These are phyloP conservation scores for Heteromeles arbutifolia DNA, from an alignment of 306 rosid genomes.

Conservation along the genomic window DNA sequence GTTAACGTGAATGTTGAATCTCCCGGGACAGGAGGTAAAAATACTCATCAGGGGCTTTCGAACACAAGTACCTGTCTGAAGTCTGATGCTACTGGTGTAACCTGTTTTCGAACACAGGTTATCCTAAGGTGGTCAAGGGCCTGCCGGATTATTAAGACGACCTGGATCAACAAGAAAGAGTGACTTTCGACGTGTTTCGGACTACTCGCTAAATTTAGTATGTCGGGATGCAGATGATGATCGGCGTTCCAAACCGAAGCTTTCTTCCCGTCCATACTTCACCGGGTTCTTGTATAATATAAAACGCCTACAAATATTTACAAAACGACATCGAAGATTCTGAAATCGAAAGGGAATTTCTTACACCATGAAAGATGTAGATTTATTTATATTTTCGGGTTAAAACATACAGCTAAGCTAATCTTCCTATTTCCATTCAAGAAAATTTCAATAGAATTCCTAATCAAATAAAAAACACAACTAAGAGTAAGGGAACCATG, in stretches of 20 bases:
- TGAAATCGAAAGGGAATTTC: not conserved
- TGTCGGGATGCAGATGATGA: not conserved
- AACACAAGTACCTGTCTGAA: constrained; percentile 7
- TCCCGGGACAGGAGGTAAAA: not conserved
- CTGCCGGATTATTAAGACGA: not conserved
- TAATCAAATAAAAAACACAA: not conserved
- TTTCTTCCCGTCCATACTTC: not conserved
- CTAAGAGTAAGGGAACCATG: constrained; percentile 27
- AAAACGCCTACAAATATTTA: not conserved
- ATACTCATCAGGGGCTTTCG: not conserved
- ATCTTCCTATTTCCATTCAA: not conserved
- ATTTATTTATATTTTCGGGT: not conserved
- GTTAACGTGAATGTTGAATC: constrained; percentile 18
- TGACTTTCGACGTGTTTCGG: not conserved
- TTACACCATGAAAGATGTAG: not conserved
- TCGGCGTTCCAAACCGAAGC: not conserved
- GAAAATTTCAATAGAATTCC: not conserved
- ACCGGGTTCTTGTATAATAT: constrained; percentile 11
- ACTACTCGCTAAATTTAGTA: not conserved
- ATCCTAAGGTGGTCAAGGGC: not conserved
- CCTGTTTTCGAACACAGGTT: not conserved
- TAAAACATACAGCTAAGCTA: not conserved
- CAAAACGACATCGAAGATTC: not conserved
- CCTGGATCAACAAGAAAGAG: constrained; percentile 1
- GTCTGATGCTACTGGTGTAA: not conserved